These are phyloP conservation scores for Huiozyma sinensis DNA, from an alignment of 805 yeast genomes.

Conservation along the genomic window DNA sequence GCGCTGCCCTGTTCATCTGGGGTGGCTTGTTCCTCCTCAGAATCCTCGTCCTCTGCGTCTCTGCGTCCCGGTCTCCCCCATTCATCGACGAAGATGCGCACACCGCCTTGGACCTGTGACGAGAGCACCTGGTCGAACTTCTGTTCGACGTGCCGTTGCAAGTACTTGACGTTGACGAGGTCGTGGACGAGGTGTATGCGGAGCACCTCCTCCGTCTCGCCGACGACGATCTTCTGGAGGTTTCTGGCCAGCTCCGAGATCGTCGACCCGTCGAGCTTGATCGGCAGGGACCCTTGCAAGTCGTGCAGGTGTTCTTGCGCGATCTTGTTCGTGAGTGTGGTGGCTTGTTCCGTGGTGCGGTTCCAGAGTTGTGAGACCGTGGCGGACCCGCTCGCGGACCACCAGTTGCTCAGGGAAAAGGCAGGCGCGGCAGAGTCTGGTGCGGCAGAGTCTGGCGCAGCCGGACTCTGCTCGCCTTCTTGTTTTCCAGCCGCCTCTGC, in stretches of 20 bases:
- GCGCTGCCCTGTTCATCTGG: neutral
- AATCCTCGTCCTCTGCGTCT: conserved; percentile 6
- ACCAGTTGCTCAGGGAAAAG: conserved; percentile 60
- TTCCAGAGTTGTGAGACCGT: conserved; percentile 62
- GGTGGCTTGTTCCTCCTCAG: neutral
- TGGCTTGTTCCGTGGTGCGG: conserved; percentile 38
- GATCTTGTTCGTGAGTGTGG: conserved; percentile 29
- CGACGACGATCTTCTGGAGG: conserved; percentile 25
- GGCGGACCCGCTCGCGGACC: conserved; percentile 58
- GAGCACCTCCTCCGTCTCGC: conserved; percentile 42
- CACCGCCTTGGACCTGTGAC: conserved; percentile 68
- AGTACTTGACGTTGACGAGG: conserved; percentile 40
- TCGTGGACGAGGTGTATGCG: conserved; percentile 61
- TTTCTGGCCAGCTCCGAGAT: conserved; percentile 26
- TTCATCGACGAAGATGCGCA: conserved; percentile 49
- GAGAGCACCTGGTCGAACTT: conserved; percentile 54
- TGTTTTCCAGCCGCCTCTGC: conserved; percentile 18
- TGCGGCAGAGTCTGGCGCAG: conserved; percentile 30
- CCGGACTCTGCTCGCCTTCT: conserved; percentile 11
- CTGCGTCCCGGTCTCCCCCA: conserved; percentile 30
- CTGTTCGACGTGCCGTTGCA: conserved; percentile 32
- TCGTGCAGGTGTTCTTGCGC: conserved; percentile 20
- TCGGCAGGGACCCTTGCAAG: conserved; percentile 19
- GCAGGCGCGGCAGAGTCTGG: conserved; percentile 43
- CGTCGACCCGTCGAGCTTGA: conserved; percentile 16